Base-by-base conservation (phyloP, 1,284 basidiomycete species). In the Lignosus rhinocerotis region DNA sequence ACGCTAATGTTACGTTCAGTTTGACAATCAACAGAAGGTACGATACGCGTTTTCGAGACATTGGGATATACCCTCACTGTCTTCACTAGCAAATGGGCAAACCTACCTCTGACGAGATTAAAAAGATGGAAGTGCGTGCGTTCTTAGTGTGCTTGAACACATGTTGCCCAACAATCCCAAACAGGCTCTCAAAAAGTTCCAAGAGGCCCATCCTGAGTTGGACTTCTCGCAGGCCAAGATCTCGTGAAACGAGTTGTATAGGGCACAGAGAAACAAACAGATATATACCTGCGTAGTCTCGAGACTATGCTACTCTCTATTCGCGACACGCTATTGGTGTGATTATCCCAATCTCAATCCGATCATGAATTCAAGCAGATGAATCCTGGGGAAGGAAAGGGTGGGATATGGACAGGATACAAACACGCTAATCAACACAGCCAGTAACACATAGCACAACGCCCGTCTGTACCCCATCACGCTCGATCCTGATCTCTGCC, bases 21-120 rank as follows among this genome's bases (percentile, higher is more conserved):
- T 95, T 68, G 97, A 99, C 74, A 98, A 98, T 69, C 92, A 95
- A 70, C 96, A 98, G 75, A 97, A 94, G 82, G 94, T 91, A 70
- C 25, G 54, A 46, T 43, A 1, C 36, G 45, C 3, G 49, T 49
- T 53, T 49, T 49, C 21, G 58, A 1, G 17, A 11, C 17, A 54
- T 32, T 32, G 49, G 32, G 8, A n/a, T 25, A 19, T 3, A 14
- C 10, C 2, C 31, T 51, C 30, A 46, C 17, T 58, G 55, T 47
- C 53, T 56, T 38, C 49, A 45, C 69, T 4, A 96, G 93, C 91
- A 96, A 88, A 86, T 97, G 84, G 96, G 96, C 62, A 94, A 94
- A 70, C 96, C 94, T 7, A 94, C 92, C 2, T 95, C 92, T 0
- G 94, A 95, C 64, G 94, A 96, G 68, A 66, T 92, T 60, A 93